Percentiles rank a stretch among this genome's conserved stretches.
Conservation (phyloP, 164 flowering plant species). For the Vitis riparia region DNA sequence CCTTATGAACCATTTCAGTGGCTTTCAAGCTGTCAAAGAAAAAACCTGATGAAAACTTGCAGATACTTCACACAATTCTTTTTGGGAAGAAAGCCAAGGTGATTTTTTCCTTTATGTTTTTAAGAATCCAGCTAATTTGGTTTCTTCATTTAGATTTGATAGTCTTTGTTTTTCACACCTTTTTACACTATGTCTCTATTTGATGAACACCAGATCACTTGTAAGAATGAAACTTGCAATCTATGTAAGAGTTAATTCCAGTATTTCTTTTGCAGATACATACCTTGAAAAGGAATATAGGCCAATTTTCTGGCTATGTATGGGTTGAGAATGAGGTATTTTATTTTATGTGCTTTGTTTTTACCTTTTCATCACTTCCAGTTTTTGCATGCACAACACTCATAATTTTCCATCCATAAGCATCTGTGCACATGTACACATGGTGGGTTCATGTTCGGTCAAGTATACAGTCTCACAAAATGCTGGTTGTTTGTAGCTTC, state of each 20-base stretch:
- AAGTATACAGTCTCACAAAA: not conserved
- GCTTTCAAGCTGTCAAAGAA: slow-evolving; percentile 88
- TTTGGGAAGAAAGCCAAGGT: slow-evolving; percentile 88
- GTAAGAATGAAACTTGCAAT: not conserved
- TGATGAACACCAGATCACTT: not conserved
- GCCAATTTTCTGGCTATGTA: slow-evolving; percentile 81
- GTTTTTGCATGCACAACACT: not conserved
- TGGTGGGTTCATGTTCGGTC: not conserved
- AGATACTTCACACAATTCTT: slow-evolving; percentile 72
- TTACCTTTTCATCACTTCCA: not conserved
- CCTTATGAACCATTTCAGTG: slow-evolving; percentile 62
- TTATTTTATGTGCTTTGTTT: not conserved
- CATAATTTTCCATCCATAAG: not conserved
- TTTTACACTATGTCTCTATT: not conserved
- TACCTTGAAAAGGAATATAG: slow-evolving; percentile 63
- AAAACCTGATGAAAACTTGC: slow-evolving; percentile 84
- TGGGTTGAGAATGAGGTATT: slow-evolving; percentile 85
- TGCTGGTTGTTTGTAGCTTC: no score
- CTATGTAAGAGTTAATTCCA: not conserved
- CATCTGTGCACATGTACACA: not conserved
- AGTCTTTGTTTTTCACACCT: not conserved
- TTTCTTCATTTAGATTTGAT: not conserved
- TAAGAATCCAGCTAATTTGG: not conserved
- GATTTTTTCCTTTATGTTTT: not conserved
- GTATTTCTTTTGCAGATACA: slow-evolving; percentile 43